phyloP scores from a whole-genome alignment of 73 alveolate genomes.

The Paramecium pentaurelia region DNA sequence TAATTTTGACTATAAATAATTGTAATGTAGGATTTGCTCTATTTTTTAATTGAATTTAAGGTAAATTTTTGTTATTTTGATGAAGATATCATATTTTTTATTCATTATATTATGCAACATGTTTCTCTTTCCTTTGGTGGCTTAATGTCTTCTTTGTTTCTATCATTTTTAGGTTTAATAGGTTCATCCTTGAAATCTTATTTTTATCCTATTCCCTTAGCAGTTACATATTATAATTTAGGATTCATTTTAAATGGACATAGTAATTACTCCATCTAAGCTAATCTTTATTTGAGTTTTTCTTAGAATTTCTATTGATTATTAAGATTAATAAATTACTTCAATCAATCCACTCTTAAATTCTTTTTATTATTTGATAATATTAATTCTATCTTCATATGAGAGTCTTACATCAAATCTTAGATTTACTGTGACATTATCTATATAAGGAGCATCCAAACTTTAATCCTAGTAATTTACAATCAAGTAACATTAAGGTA shows the following conservation, averaged over 20 bases:
- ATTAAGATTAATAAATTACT: not conserved
- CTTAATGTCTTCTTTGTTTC: not conserved
- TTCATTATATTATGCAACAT: constrained; percentile 42
- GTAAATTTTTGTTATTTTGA: not conserved
- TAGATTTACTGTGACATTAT: not conserved
- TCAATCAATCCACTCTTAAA: not conserved
- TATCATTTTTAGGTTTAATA: not conserved
- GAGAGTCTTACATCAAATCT: constrained; percentile 46
- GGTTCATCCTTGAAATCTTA: not conserved
- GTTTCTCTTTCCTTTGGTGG: constrained; percentile 21
- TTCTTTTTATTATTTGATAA: not conserved
- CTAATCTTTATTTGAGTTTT: not conserved
- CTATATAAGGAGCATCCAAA: constrained; percentile 37
- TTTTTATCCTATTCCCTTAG: constrained; percentile 10
- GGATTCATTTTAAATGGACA: constrained; percentile 17
- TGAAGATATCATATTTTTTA: not conserved
- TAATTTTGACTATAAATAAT: not conserved
- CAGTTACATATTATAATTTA: constrained; percentile 6
- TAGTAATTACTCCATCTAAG: not conserved
- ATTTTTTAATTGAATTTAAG: not conserved
- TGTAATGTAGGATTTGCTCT: not conserved
- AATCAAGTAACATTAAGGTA: constrained; percentile 11
- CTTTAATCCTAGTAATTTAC: constrained; percentile 1
- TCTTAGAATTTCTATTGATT: not conserved
- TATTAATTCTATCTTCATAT: not conserved